Evolutionary conservation across 768 basidiomycete species (phyloP), one percentile per base, ranked within the genome.

Genomic region (Neoboletus magnificus): DNA sequence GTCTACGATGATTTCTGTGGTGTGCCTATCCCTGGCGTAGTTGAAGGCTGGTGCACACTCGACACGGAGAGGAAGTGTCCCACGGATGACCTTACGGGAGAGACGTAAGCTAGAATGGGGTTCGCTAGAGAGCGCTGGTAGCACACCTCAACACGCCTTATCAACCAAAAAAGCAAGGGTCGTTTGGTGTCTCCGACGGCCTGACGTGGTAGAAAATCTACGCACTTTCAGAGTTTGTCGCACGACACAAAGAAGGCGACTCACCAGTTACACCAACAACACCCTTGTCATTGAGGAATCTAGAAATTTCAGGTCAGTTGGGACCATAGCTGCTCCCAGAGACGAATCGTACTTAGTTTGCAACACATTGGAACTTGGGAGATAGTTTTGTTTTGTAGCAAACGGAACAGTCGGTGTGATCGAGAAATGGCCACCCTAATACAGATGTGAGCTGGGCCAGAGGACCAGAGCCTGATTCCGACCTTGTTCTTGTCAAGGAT

Each of bases 31-130:
- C 13, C 89, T 80, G 1, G 93, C 94, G 64, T 99, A 99, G 71
- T 97, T 87, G 83, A 99, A 99, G 0, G 94, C 96, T 0, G 96
- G 96, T 0, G 92, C 93, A 63, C 92, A 94, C 74, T 98, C 91
- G 71, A 98, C 80, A 54, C 83, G 79, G 50, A 96, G 77, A 0
- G 91, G 86, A 32, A 97, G 76, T 8, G 68, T 79, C 1, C 96
- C 96, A 18, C 96, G 88, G 60, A 98, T 83, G 56, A 91, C 88
- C 77, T 89, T 30, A 42, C 0, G 12, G 43, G 48, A 11, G 41
- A n/a, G 36, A 27, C 8, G 15, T 48, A 4, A 57, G 9, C 10
- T 2, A 36, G 12, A 30, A 43, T 10, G 22, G 18, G 10, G 6
- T 12, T 32, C 16, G 13, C 8, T 23, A 9, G 33, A 44, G 29